phyloP scores from a whole-genome alignment of 2,329 filamentous ascomycete species.

The Diaporthe citriasiana region DNA sequence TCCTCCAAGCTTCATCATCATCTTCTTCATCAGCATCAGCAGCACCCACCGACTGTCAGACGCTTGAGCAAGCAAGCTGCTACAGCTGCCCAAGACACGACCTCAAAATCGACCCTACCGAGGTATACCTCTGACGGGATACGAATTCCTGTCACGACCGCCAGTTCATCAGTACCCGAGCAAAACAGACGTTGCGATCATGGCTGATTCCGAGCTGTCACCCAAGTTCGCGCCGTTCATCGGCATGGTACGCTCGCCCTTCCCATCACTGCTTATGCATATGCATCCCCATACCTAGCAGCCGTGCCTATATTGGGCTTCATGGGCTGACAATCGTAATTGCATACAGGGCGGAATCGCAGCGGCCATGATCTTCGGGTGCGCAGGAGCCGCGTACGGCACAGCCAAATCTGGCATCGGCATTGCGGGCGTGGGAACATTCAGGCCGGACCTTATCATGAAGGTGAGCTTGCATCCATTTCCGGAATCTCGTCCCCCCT shows the following conservation, averaged over 20 bases:
- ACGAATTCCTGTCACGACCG: background rate
- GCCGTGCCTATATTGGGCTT: background rate
- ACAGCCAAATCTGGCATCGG: slow-evolving; percentile 91
- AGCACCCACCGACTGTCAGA: background rate
- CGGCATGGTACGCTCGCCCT: slow-evolving; percentile 78
- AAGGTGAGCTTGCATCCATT: slow-evolving; percentile 70
- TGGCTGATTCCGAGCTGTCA: slow-evolving; percentile 72
- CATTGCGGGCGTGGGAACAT: slow-evolving; percentile 87
- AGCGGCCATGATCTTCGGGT: slow-evolving; percentile 86
- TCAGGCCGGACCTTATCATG: slow-evolving; percentile 90
- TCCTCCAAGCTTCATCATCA: slow-evolving; percentile 37
- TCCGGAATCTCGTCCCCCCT: background rate
- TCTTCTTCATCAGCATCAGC: slow-evolving; percentile 20
- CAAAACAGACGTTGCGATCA: slow-evolving; percentile 47
- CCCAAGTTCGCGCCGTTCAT: slow-evolving; percentile 91
- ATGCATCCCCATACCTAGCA: background rate
- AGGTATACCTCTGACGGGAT: background rate
- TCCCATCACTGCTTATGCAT: background rate
- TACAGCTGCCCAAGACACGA: slow-evolving; percentile 44
- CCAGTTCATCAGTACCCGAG: background rate
- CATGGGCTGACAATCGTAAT: slow-evolving; percentile 42
- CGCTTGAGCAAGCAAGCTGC: slow-evolving; percentile 17
- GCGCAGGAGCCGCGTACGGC: slow-evolving; percentile 85
- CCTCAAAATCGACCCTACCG: background rate
- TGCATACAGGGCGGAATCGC: slow-evolving; percentile 78